These are phyloP conservation scores for Bremia lactucae DNA, from an alignment of 352 stramenopile genomes.

Conservation along the genomic window DNA sequence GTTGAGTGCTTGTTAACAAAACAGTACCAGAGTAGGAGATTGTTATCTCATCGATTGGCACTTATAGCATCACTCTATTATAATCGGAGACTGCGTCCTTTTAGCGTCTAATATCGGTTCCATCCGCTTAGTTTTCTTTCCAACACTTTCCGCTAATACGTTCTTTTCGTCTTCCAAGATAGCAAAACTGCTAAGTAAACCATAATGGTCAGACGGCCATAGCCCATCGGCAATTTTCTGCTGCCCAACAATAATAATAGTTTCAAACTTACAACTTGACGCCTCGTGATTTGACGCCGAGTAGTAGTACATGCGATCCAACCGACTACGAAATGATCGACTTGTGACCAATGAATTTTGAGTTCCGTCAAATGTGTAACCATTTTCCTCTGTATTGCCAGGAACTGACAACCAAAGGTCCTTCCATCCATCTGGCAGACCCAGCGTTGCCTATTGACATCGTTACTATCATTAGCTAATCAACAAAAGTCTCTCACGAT, in stretches of 20 bases:
- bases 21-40: no score
- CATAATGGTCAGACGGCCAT: slow-evolving; percentile 72
- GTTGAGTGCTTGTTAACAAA: no score
- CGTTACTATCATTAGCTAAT: no score
- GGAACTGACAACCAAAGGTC: slow-evolving; percentile 58
- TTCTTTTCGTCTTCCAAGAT: slow-evolving; percentile 15
- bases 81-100: slow-evolving; percentile 8
- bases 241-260: slow-evolving; percentile 52
- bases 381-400: slow-evolving; percentile 67
- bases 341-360: slow-evolving; percentile 49
- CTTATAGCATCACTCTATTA: no score
- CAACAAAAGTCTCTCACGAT: background rate
- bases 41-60: no score
- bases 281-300: slow-evolving; percentile 5
- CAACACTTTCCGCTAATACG: background rate
- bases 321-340: slow-evolving; percentile 48
- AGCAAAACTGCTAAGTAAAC: slow-evolving; percentile 38
- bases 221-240: slow-evolving; percentile 53
- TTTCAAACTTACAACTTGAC: slow-evolving; percentile 17
- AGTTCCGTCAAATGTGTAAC: slow-evolving; percentile 61
- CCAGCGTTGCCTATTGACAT: slow-evolving; percentile 30
- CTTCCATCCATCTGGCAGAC: slow-evolving; percentile 44
- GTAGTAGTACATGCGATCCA: slow-evolving; percentile 73
- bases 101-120: background rate
- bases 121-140: slow-evolving; percentile 9